phyloP scores from a whole-genome alignment of 805 yeast species.

The Sugiyamaella chiloensis region DNA sequence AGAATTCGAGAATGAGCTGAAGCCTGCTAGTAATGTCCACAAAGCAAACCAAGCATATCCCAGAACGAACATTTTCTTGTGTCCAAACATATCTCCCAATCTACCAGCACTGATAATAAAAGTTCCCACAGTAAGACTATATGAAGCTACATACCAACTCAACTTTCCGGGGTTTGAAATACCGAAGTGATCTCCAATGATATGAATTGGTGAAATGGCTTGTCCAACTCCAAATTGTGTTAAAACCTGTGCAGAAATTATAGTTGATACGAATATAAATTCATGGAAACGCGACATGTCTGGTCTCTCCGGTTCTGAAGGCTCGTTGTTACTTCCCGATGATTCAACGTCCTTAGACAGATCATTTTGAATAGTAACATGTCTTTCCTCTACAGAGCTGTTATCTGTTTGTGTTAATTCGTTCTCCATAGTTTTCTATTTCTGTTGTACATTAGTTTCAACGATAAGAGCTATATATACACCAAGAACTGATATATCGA shows the following conservation, averaged over 20 bases:
- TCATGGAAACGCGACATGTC: constrained; percentile 19
- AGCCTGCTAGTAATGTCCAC: constrained; percentile 61
- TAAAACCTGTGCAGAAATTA: constrained; percentile 36
- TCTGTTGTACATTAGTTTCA: too few species aligned
- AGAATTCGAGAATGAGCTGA: constrained; percentile 54
- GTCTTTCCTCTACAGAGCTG: too few species aligned
- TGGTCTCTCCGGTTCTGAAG: too few species aligned
- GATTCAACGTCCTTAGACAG: too few species aligned
- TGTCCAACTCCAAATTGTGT: constrained; percentile 40
- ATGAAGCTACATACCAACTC: constrained; percentile 69
- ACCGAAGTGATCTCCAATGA: constrained; percentile 34
- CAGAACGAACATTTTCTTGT: constrained; percentile 46
- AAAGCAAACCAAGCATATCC: constrained; percentile 56
- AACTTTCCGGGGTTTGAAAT: constrained; percentile 34
- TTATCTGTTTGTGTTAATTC: too few species aligned
- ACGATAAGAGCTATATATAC: too few species aligned
- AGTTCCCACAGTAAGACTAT: constrained; percentile 68
- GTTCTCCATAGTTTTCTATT: too few species aligned
- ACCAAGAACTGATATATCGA: too few species aligned
- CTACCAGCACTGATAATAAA: constrained; percentile 66
- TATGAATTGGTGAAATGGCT: constrained; percentile 30
- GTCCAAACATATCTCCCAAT: constrained; percentile 69
- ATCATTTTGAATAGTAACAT: too few species aligned
- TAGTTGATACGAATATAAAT: constrained; percentile 26
- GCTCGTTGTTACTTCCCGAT: too few species aligned